Conservation (phyloP, 2,329 filamentous ascomycete genomes). For the Alternaria arborescens region DNA sequence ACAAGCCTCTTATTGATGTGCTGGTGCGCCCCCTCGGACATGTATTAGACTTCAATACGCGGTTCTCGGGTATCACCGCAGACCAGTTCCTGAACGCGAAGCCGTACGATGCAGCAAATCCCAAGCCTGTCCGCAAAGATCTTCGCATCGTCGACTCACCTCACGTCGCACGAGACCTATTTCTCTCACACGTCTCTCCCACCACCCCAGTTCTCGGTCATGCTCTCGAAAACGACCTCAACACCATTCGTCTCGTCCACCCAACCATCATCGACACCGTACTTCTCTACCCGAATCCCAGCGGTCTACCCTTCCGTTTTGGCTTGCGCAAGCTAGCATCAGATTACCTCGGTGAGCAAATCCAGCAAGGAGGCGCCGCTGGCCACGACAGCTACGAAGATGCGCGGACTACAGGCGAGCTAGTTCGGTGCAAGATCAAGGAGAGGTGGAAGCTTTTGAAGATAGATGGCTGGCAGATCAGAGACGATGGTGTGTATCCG, state of each 20-base stretch:
- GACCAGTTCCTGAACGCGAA: conserved; percentile 76
- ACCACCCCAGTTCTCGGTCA: conserved; percentile 88
- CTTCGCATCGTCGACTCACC: conserved; percentile 82
- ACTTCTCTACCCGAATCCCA: conserved; percentile 80
- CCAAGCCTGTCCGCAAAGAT: conserved; percentile 35
- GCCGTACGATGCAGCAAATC: conserved; percentile 39
- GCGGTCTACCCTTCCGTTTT: conserved; percentile 78
- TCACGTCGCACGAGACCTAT: conserved; percentile 74
- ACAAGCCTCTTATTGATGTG: conserved; percentile 79
- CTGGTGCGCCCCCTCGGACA: conserved; percentile 85
- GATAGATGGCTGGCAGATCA: conserved; percentile 69
- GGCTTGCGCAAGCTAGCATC: conserved; percentile 79
- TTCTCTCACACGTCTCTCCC: conserved; percentile 79
- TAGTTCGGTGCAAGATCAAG: conserved; percentile 76
- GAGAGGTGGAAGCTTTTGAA: conserved; percentile 75
- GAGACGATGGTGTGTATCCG: conserved; percentile 41
- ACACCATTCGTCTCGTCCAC: conserved; percentile 83
- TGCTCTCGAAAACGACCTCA: conserved; percentile 94
- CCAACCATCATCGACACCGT: conserved; percentile 86
- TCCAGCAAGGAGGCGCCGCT: conserved; percentile 73
- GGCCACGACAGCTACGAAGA: conserved; percentile 96
- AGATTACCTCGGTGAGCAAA: conserved; percentile 74
- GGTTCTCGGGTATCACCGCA: conserved; percentile 85
- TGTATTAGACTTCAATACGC: conserved; percentile 88
- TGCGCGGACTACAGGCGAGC: conserved; percentile 84